Conservation (phyloP, 2,329 filamentous ascomycete species). For the Fusarium poae region DNA sequence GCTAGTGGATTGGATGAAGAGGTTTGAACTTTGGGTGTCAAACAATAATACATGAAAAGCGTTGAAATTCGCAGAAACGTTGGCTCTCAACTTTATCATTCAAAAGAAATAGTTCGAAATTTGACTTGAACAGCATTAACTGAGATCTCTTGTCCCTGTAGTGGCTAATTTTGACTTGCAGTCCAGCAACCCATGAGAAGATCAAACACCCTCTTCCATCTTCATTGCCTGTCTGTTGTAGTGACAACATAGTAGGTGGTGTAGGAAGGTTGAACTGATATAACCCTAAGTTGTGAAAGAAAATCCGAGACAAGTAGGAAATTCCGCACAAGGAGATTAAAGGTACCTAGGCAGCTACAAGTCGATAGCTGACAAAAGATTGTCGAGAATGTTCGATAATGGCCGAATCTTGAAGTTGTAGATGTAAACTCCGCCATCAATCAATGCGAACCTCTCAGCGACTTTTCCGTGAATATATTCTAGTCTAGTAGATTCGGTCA, state of each 20-base stretch:
- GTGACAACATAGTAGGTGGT: not conserved
- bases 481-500: too few relatives aligned
- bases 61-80: too few relatives aligned
- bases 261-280: not conserved
- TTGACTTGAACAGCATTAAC: not conserved
- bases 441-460: not conserved
- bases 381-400: not conserved
- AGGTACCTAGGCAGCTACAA: not conserved
- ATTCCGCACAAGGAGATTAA: too few relatives aligned
- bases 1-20: not conserved
- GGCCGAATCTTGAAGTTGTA: slow-evolving; percentile 1
- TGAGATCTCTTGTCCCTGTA: not conserved
- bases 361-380: not conserved
- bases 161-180: not conserved
- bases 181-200: not conserved
- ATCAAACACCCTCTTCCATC: not conserved
- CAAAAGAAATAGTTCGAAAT: not conserved
- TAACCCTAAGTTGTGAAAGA: too few relatives aligned
- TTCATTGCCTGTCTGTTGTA: too few relatives aligned
- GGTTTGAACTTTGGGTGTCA: not conserved
- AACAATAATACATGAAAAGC: too few relatives aligned
- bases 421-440: not conserved
- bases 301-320: too few relatives aligned
- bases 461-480: too few relatives aligned
- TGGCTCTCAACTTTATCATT: not conserved